Percentiles rank a stretch among this genome's conserved stretches.
These are phyloP conservation scores for Citropsis articulata DNA, from an alignment of 345 rosid species.

Conservation along the genomic window DNA sequence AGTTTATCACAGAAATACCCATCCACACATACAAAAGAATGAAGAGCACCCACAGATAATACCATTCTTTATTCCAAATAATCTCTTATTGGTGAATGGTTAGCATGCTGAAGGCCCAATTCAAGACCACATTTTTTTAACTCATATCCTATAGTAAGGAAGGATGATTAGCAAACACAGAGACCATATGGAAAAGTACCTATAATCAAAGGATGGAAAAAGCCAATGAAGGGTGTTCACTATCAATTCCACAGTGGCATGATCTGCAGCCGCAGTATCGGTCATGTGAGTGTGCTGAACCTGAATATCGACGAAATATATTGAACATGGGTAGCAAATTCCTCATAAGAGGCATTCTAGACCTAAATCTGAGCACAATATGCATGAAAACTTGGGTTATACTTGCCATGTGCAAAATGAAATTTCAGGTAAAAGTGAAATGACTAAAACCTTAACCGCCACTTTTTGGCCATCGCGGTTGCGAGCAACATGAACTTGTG, in stretches of 20 bases:
- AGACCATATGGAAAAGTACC: slow-evolving; percentile 37
- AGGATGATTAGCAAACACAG: neutral
- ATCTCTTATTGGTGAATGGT: neutral
- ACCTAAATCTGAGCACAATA: neutral
- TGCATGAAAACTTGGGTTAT: slow-evolving; percentile 10
- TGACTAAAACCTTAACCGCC: slow-evolving; percentile 77
- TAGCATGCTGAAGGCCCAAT: neutral
- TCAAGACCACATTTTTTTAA: neutral
- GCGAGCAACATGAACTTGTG: slow-evolving; percentile 96
- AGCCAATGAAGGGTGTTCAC: slow-evolving; percentile 79
- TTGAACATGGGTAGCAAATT: slow-evolving; percentile 9
- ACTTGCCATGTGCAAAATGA: neutral
- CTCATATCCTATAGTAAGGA: neutral
- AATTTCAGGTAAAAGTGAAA: slow-evolving; percentile 19
- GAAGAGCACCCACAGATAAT: neutral
- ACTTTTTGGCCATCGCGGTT: slow-evolving; percentile 72
- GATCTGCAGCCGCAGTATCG: slow-evolving; percentile 89
- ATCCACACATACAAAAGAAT: neutral
- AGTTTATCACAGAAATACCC: slow-evolving; percentile 1
- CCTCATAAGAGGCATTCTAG: slow-evolving; percentile 5
- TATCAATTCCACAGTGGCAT: slow-evolving; percentile 69
- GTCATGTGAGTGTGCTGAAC: slow-evolving; percentile 96
- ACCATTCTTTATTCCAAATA: neutral
- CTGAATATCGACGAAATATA: slow-evolving; percentile 39
- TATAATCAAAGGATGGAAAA: slow-evolving; percentile 92